Evolutionary conservation across 2,329 filamentous ascomycete genomes (phyloP), one percentile per base, ranked within the genome.

Genomic region (Penicillium verrucosum): DNA sequence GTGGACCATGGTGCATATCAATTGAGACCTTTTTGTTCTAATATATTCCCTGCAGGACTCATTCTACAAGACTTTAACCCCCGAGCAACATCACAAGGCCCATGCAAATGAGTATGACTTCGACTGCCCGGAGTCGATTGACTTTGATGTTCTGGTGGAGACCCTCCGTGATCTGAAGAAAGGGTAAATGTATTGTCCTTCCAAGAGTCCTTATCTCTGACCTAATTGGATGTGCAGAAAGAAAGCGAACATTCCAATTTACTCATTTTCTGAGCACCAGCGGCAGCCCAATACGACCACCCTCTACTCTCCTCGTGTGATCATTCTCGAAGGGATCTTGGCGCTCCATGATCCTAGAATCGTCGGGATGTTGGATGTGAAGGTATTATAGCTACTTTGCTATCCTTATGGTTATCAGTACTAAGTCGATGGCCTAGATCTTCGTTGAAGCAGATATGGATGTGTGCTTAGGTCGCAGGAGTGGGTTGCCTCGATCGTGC

Each of bases 371-470:
- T 79, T 97, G 61, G 94, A 99, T 74, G 89, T 97, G 80, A 95
- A 90, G 76, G 89, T 90, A 78, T 72, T 61, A 58, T 51, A n/a
- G 32, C 37, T 29, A 11, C 2, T 12, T 43, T 23, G 5, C 42
- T 50, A 18, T 44, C 5, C 23, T 34, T 34, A 18, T 25, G 32
- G 54, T 47, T 34, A 12, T 23, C 29, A 16, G 11, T 23, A 40
- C 57, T 56, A 48, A 60, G 48, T 21, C 6, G 2, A 45, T 27
- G 10, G 0, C 40, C 1, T 54, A 84, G 89, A 95, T 99, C 51
- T 99, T 96, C 72, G 95, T 94, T 58, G 94, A 97, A 75, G 95
- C 94, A 40, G 94, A 99, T 74, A 88, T 89, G 61, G 94, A 99
- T 74, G 89, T 95, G 2, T 99, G 94, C 71, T 81, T 99, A 46